These are phyloP conservation scores for Trichoderma gamsii DNA, from an alignment of 495 filamentous ascomycete species.

Conservation along the genomic window DNA sequence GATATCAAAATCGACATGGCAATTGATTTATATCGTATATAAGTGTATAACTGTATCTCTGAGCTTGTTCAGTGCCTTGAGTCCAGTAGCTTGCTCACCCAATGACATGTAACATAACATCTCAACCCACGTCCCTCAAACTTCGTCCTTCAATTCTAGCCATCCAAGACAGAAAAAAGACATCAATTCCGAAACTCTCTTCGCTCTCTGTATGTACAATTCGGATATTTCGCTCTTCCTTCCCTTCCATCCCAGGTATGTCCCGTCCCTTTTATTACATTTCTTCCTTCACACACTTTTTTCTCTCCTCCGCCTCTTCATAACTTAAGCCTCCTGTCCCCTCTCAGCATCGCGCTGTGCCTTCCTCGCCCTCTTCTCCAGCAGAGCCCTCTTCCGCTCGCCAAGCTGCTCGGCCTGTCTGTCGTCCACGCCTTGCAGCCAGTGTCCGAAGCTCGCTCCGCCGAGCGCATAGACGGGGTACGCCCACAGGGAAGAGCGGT, in stretches of 20 bases:
- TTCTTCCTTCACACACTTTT: neutral
- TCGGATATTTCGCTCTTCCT: neutral
- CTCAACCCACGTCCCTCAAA: too few species aligned
- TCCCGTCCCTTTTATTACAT: neutral
- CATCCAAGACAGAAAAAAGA: too few species aligned
- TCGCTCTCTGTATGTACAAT: neutral
- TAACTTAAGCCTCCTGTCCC: conserved; percentile 23
- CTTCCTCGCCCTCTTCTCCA: conserved; percentile 82
- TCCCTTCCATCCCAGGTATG: neutral
- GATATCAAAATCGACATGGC: too few species aligned
- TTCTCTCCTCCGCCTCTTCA: conserved; percentile 19
- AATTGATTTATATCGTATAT: too few species aligned
- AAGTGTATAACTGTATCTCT: too few species aligned
- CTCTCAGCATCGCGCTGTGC: conserved; percentile 50
- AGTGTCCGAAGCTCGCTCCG: conserved; percentile 92
- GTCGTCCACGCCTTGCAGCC: conserved; percentile 79
- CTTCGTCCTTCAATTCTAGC: too few species aligned
- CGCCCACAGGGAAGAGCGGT: conserved; percentile 69
- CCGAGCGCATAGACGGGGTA: conserved; percentile 83
- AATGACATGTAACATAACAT: too few species aligned
- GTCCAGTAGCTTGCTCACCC: too few species aligned
- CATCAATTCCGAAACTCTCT: too few species aligned
- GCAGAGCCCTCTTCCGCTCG: conserved; percentile 65
- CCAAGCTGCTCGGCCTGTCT: conserved; percentile 67
- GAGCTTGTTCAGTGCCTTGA: too few species aligned